These are phyloP conservation scores for Takashimella koratensis DNA, from an alignment of 1,284 basidiomycete species.

Conservation along the genomic window DNA sequence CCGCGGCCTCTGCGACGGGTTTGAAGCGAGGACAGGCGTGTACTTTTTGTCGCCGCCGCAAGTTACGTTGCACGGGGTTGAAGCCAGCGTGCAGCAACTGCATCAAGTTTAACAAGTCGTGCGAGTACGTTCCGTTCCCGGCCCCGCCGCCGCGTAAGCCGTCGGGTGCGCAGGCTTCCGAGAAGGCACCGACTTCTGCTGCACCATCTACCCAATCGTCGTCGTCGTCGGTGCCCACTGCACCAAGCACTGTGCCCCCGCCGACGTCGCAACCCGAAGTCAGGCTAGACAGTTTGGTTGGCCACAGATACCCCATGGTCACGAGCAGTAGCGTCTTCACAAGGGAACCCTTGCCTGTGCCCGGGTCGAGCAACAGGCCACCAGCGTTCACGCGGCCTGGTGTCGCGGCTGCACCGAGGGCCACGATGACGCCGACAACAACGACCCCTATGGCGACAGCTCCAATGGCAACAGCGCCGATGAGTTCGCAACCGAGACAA, in stretches of 20 bases:
- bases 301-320: background rate
- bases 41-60: conserved; percentile 39
- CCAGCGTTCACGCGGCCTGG: no score
- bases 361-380: background rate
- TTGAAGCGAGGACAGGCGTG: conserved; percentile 22
- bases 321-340: background rate
- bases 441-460: no score
- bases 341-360: background rate
- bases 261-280: background rate
- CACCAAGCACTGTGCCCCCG: background rate
- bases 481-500: no score
- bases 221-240: background rate
- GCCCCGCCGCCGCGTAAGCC: background rate
- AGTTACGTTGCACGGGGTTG: conserved; percentile 38
- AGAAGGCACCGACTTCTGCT: background rate
- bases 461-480: no score
- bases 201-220: no score
- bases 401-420: no score
- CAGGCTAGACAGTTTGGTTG: background rate
- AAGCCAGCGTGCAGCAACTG: conserved; percentile 37
- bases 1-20: background rate
- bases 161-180: background rate
- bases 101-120: conserved; percentile 35
- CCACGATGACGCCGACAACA: no score
- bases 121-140: conserved; percentile 30